phyloP scores from a whole-genome alignment of 2,329 filamentous ascomycete genomes.

The Dendryphion nanum region DNA sequence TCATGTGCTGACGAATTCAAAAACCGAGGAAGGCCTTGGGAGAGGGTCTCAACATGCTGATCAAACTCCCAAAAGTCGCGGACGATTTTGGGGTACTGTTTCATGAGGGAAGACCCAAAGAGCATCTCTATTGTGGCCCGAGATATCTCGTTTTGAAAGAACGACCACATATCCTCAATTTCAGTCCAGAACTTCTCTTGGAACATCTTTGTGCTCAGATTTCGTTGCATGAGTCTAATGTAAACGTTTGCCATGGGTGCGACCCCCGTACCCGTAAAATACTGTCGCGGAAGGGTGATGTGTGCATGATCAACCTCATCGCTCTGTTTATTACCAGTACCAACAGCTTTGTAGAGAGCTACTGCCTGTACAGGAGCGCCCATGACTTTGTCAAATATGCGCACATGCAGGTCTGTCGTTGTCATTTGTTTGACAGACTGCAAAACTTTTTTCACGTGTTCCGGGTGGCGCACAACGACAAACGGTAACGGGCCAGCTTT shows the following conservation, averaged over 20 bases:
- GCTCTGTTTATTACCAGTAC: too few relatives aligned
- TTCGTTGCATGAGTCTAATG: conserved; percentile 17
- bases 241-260: conserved; percentile 14
- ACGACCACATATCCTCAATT: conserved; percentile 31
- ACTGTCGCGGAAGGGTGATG: conserved; percentile 8
- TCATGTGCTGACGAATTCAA: conserved; percentile 12
- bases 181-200: conserved; percentile 26
- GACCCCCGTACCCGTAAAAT: conserved; percentile 15
- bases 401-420: conserved; percentile 1
- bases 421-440: conserved; percentile 11
- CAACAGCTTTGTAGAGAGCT: too few relatives aligned
- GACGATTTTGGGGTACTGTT: conserved; percentile 21
- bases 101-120: conserved; percentile 23
- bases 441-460: conserved; percentile 18
- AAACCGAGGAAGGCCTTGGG: conserved; percentile 17
- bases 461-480: conserved; percentile 19
- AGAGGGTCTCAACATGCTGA: conserved; percentile 14
- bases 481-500: conserved; percentile 17
- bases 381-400: conserved; percentile 14
- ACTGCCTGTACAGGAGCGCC: conserved; percentile 10
- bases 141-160: conserved; percentile 25
- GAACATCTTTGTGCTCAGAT: conserved; percentile 31
- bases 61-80: conserved; percentile 28
- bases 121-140: conserved; percentile 22
- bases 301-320: conserved; percentile 8